Base-by-base conservation (phyloP, 1,139 yeast genomes). In the Kazachstania sp. region DNA sequence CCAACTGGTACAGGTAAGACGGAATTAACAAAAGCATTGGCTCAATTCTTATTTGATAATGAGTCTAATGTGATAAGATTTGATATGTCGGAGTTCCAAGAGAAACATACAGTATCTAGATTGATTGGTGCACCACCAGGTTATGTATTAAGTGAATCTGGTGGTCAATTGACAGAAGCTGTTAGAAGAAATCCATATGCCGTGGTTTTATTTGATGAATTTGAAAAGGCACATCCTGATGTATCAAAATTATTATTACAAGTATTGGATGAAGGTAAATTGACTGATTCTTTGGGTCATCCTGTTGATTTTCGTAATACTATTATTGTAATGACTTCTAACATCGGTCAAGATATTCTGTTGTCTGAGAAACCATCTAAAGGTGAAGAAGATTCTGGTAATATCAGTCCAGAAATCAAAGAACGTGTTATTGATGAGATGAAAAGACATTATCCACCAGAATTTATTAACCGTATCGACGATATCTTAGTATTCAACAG, bases 1-100 rank as follows among this genome's bases (percentile, higher is more conserved):
- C 97, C 97, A 38, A 90, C 97, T 0, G 98, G 98, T 69, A 90
- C 97, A 0, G 98, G 98, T 69, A 92, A 92, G 67, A 92, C 98
- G 0, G 97, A 90, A 64, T 74, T 92, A 47, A 88, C 97, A 7
- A 92, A 92, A 65, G 81, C 94, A 0, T 75, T 92, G 50, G 96
- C 97, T 1, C 88, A 87, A 58, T 92, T 92, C 58, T 69, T 92
- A 56, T 92, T 92, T 67, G 92, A 88, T 61, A 92, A 90, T 65
- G 88, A 86, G 58, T 75, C 79, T 41, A 78, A 95, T 6, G 90
- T 92, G 29, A 79, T 88, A 32, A 75, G 97, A 56, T 90, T 92
- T 64, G 98, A 92, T 65, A 92, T 92, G 97, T 86, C 95, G 23
- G 98, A 92, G 65, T 92, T 90, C 66, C 97, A 90, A 68, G 98